Percentiles rank a stretch among this genome's conserved stretches.
Conservation (phyloP, 2,329 filamentous ascomycete genomes). For the Sclerotinia minor region DNA sequence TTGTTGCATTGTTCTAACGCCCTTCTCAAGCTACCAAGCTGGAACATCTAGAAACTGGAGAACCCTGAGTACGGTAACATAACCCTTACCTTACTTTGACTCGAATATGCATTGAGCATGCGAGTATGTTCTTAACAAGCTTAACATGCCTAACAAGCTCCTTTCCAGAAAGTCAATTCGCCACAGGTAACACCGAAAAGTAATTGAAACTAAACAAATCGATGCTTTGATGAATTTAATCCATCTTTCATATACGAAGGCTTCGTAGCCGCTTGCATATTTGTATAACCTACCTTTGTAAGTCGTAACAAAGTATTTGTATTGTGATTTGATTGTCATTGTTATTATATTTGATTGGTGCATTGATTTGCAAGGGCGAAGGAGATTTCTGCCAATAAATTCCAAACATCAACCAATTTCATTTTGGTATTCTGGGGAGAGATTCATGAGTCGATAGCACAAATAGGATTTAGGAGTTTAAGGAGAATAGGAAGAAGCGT, state of each 20-base stretch:
- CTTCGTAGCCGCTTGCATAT: not conserved
- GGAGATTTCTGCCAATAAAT: not conserved
- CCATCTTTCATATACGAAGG: not conserved
- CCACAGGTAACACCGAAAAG: not conserved
- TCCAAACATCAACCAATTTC: not conserved
- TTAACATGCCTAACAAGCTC: not conserved
- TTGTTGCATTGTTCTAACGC: constrained; percentile 7
- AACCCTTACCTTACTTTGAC: not conserved
- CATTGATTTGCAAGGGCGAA: not conserved
- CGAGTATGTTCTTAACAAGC: not conserved
- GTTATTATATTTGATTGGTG: constrained; percentile 1
- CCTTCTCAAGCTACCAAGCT: not conserved
- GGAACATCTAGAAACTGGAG: constrained; percentile 16
- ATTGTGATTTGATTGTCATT: not conserved
- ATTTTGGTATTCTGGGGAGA: not conserved
- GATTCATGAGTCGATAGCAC: not conserved
- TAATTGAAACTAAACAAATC: not conserved
- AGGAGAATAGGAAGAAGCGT: not conserved
- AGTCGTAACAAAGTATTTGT: constrained; percentile 3
- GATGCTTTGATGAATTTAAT: not conserved
- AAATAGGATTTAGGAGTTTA: not conserved
- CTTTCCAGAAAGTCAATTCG: constrained; percentile 4
- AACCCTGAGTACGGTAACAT: constrained; percentile 14
- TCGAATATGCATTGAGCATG: constrained; percentile 9
- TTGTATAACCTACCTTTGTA: no score